phyloP scores from a whole-genome alignment of 805 yeast species.

The Wickerhamomyces bisporus region DNA sequence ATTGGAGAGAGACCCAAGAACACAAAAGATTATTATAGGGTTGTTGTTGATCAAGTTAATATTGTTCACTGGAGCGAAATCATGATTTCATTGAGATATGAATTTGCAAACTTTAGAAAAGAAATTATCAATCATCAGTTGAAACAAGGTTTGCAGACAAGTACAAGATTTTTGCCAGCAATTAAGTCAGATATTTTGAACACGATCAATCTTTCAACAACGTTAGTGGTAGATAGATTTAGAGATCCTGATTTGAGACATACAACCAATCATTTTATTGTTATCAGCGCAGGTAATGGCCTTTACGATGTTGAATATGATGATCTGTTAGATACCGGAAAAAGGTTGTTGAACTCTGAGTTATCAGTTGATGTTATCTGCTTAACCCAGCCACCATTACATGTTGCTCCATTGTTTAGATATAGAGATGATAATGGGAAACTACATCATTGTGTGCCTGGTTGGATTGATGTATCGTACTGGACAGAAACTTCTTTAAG shows the following conservation, averaged over 20 bases:
- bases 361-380: constrained; percentile 86
- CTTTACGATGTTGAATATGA: constrained; percentile 86
- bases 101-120: constrained; percentile 75
- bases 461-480: constrained; percentile 92
- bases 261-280: constrained; percentile 83
- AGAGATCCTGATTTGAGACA: constrained; percentile 82
- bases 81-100: constrained; percentile 80
- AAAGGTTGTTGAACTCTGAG: constrained; percentile 70
- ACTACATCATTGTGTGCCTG: constrained; percentile 76
- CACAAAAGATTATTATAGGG: constrained; percentile 77
- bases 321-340: constrained; percentile 67
- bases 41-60: constrained; percentile 92
- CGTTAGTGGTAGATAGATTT: constrained; percentile 71
- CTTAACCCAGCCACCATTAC: constrained; percentile 85
- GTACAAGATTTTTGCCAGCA: constrained; percentile 65
- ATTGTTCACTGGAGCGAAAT: constrained; percentile 87
- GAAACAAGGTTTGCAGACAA: constrained; percentile 28
- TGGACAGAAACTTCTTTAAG: constrained; percentile 54
- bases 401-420: constrained; percentile 84
- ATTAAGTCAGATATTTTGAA: constrained; percentile 87
- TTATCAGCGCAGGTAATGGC: constrained; percentile 91
- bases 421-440: constrained; percentile 48
- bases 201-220: constrained; percentile 78
- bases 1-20: constrained; percentile 69
- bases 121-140: constrained; percentile 54